Evolutionary conservation across 352 stramenopile genomes (phyloP), one percentile per base, ranked within the genome.

Genomic region (Phytophthora vignae): DNA sequence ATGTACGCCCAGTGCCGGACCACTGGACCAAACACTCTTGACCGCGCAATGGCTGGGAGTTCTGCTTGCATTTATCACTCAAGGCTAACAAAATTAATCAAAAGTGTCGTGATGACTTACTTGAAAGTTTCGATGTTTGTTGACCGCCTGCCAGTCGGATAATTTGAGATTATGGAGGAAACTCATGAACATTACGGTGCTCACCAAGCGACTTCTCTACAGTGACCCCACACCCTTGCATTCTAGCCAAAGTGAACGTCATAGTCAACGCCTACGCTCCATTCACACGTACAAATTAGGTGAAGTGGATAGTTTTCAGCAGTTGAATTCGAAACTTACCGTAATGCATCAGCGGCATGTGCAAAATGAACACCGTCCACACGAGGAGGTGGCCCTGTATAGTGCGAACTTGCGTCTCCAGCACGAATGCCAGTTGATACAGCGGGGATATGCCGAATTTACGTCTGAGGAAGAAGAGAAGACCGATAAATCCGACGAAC

Each of bases 391-490:
- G 53, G 3, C 60, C 67, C 55, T 74, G 67, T 2, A 74, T 33
- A 7, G 60, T 70, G 10, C 42, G 36, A 14, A 53, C 29, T 29
- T 74, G 60, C 15, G 67, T 70, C 60, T 74, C 67, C 22, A 74
- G 54, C 1, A 70, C 67, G 17, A 74, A 74, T 1, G 67, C 60
- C 19, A 74, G 48, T 21, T 76, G 64, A 17, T 73, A 77, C 15
- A 74, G 59, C 15, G 70, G 48, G 4, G 59, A 72, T n/a, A 78
- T 75, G 0, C 60, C 67, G 21, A 84, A 76, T 40, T 61, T 64
- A 0, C 52, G 25, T 31, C 58, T 53, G 15, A 81, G 48, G 21
- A 69, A 56, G 3, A 60, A 17, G 17, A 73, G 22, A 33, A 78
- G 55, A 27, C 42, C 60, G 33, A 69, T 38, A 17, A 78, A 73